These are phyloP conservation scores for Nicotiana rustica DNA, from an alignment of 305 asterid species.

Conservation along the genomic window DNA sequence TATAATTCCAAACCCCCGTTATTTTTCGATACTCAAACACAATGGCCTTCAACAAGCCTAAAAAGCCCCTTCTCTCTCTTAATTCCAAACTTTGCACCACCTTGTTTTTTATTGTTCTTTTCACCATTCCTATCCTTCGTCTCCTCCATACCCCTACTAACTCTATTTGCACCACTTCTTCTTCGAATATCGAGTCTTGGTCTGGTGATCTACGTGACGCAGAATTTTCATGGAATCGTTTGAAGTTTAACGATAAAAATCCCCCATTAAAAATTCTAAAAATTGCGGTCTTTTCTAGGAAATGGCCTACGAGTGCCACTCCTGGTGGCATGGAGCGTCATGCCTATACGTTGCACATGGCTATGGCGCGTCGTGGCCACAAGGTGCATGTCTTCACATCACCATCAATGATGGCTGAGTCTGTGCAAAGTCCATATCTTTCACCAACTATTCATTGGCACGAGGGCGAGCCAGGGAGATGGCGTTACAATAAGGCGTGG, in stretches of 20 bases:
- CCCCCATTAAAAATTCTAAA: constrained; percentile 51
- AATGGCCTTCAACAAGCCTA: constrained; percentile 65
- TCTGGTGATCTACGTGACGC: constrained; percentile 78
- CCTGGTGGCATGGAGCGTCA: constrained; percentile 98
- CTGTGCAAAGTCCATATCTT: constrained; percentile 17
- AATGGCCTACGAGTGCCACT: constrained; percentile 75
- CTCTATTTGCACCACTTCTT: constrained; percentile 51
- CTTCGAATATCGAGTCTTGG: constrained; percentile 53
- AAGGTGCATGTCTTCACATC: constrained; percentile 79
- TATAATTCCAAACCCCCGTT: constrained; percentile 30
- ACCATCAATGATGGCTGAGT: constrained; percentile 42
- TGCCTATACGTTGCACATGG: constrained; percentile 75
- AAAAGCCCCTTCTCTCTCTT: constrained; percentile 55
- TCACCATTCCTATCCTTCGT: constrained; percentile 78
- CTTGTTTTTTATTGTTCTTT: constrained; percentile 75
- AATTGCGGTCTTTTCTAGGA: constrained; percentile 88
- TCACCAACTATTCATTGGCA: constrained; percentile 73
- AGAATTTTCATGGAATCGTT: constrained; percentile 75
- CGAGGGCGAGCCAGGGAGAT: constrained; percentile 71
- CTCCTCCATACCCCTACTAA: constrained; percentile 74
- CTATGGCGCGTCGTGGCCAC: constrained; percentile 78
- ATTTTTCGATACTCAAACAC: background rate
- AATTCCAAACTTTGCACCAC: constrained; percentile 71
- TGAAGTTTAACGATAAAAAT: constrained; percentile 41
- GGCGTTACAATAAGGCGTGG: constrained; percentile 88